Base-by-base conservation (phyloP, 2,329 filamentous ascomycete species). In the Ophiostoma sp. region DNA sequence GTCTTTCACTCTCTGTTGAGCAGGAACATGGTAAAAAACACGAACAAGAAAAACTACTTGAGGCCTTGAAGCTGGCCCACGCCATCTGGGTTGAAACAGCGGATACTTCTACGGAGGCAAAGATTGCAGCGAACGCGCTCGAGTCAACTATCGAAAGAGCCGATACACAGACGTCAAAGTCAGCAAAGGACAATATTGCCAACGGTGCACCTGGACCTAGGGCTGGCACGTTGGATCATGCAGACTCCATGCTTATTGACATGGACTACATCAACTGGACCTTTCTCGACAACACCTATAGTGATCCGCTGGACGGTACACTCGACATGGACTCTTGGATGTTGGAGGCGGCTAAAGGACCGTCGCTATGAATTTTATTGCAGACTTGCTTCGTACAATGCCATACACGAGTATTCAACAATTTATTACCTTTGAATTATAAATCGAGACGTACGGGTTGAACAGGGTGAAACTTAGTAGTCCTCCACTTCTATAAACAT, bases 261-360 rank as follows among this genome's bases (percentile, higher is more conserved):
- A 33, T 60, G 54, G 54, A 57, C 54, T 60, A 17, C 13, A 60
- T 60, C 54, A 60, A 60, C 54, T 60, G 68, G 69, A 67, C 36
- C 4, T 57, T 70, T n/a, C 41, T 70, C 8, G 69, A 70, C 48
- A 68, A 68, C 41, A 52, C 52, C 15, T 70, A 57, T 36, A 67
- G 57, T 39, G 67, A 70, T 31, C 54, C 67, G 5, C 31, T 68
- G 11, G 27, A 31, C 5, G n/a, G 27, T 13, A 60, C 54, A 31
- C 54, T 60, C 4, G 27, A 33, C 54, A 31, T 60, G 13, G 54
- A 60, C 54, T 15, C 54, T 4, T 60, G 27, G 54, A 60, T 31
- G 54, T 3, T 60, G 27, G 23, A 60, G 33, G 27, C 54, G 17
- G 23, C 54, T 20, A 33, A 33, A 33, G 54, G 54, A 17, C 13